phyloP scores from a whole-genome alignment of 257 asterid genomes.

The Primulina tabacum region DNA sequence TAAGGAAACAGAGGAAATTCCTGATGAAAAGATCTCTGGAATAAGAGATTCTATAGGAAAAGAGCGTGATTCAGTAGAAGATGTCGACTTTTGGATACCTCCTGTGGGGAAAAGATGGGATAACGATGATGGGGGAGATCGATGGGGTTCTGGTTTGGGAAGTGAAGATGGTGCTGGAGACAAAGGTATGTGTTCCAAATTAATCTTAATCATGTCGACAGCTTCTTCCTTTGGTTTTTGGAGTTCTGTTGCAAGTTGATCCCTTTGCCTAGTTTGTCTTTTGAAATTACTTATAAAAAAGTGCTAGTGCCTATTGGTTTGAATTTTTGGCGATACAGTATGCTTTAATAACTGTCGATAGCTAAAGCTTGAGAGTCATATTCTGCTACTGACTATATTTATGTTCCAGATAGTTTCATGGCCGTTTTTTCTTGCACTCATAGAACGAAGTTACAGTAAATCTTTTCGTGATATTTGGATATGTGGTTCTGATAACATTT shows the following conservation, averaged over 20 bases:
- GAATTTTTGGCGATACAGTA: constrained; percentile 4
- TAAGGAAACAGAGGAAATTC: constrained; percentile 34
- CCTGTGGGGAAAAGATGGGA: constrained; percentile 94
- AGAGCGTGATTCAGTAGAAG: constrained; percentile 52
- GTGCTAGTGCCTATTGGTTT: not conserved
- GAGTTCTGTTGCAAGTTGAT: not conserved
- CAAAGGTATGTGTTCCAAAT: constrained; percentile 47
- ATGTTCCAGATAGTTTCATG: too few species aligned
- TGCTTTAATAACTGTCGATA: not conserved
- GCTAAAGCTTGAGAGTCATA: too few species aligned
- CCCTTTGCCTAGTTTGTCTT: not conserved
- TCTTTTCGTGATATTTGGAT: not conserved
- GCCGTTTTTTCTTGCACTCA: too few species aligned
- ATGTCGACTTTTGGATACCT: constrained; percentile 82
- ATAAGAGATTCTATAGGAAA: constrained; percentile 50
- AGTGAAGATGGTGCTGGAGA: constrained; percentile 46
- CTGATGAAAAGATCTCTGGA: constrained; percentile 41
- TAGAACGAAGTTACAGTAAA: too few species aligned
- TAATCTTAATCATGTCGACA: not conserved
- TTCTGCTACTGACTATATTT: too few species aligned
- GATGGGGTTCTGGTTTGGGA: constrained; percentile 76
- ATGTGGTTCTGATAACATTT: constrained; percentile 10
- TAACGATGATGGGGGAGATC: constrained; percentile 78
- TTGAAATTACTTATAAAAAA: not conserved
- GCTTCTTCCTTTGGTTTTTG: constrained; percentile 11